Evolutionary conservation across 768 basidiomycete species (phyloP), one percentile per base, ranked within the genome.

Genomic region (Tylopilus sp.): DNA sequence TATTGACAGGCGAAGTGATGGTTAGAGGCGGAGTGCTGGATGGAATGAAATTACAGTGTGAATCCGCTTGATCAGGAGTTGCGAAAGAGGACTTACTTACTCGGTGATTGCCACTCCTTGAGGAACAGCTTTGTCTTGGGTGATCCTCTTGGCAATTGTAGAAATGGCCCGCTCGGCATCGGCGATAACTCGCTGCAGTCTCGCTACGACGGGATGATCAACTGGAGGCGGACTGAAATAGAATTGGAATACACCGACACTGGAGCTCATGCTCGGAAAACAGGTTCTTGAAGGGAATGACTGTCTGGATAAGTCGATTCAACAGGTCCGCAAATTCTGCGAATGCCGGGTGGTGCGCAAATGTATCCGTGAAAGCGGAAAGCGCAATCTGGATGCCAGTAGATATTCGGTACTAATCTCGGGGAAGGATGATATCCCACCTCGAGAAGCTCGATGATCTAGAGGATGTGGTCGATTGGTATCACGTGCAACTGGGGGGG

Each of bases 391-490:
- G 24, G 28, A 28, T 19, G 26, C 16, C 21, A 48, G 40, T 61
- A 36, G 17, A 57, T 48, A 24, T 17, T n/a, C n/a, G n/a, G n/a
- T n/a, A n/a, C n/a, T n/a, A 6, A 16, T n/a, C 19, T 28, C 8
- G 33, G 33, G 16, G 14, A 33, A 44, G 11, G 26, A 34, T 8
- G 25, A 13, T 58, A 67, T 22, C 71, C 66, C 38, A 81, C 82
- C 70, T 76, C 66, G 22, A 83, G 70, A 40, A 83, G 68, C 31
- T 71, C 72, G 29, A 82, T 49, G 46, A 84, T 83, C 81, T 83
- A 25, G 48, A 19, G n/a, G n/a, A 40, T 30, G 26, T 21, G 37
- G 46, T 11, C 25, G 41, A 24, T 57, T 28, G 52, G 52, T 25
- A 28, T 37, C 17, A 45, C 29, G 48, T 60, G 22, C 55, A n/a